Base-by-base conservation (phyloP, 805 yeast species). In the Yarrowia hollandica region DNA sequence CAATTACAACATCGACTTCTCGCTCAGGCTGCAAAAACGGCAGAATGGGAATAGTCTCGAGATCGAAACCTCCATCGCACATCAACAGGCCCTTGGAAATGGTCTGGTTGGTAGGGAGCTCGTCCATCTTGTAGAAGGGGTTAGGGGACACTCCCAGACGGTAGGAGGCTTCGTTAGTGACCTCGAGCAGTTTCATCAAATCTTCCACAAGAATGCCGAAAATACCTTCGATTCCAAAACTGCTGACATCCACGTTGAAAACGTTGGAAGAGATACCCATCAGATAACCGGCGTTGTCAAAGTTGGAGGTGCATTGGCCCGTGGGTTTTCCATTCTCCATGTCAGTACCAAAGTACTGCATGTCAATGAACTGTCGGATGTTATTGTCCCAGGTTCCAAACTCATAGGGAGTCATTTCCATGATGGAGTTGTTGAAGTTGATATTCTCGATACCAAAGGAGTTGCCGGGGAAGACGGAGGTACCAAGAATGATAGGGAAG, bases 301-400 rank as follows among this genome's bases (percentile, higher is more conserved):
- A 84, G 3, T 92, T 92, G 2, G 74, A 79, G 61, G 81, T 72
- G 72, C 96, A 90, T 8, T 69, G 67, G 18, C 69, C 65, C 5
- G 66, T 66, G 6, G 88, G 84, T 15, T 67, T 63, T 35, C 96
- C 96, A 62, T 82, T 76, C 19, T 76, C 67, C 34, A 86, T 78
- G 19, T 77, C 70, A 0, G 95, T 78, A 12, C 96, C 96, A 48
- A 88, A 70, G 67, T 86, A 89, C 70, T 82, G 78, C 35, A 82
- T 72, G 61, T 86, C 84, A 12, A 84, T 75, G 71, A 90, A 89
- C 3, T 86, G 73, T 60, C 79, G 75, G 58, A 88, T 71, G 1
- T 86, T 75, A 11, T 90, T 86, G 68, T 90, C 97, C 96, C 95
- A 90, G 3, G 94, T 84, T 10, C 97, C 97, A 66, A 90, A 72